Base-by-base conservation (phyloP, 1,284 basidiomycete species). In the Melampsora americana region DNA sequence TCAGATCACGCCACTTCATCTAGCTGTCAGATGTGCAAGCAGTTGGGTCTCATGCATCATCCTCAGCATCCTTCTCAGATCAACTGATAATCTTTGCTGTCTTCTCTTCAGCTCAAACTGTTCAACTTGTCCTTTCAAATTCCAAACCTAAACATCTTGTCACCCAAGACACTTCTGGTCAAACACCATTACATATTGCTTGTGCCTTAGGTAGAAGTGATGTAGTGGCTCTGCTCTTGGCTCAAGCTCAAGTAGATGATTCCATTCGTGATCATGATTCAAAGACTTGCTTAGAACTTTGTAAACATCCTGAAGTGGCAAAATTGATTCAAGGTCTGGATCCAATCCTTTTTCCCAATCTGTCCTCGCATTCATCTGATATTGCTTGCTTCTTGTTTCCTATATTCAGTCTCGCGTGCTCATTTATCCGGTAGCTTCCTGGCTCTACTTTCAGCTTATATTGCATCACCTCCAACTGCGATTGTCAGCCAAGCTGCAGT, bases 111-210 rank as follows among this genome's bases (percentile, higher is more conserved):
- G 87, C 84, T 60, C 86, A 89, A 61, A 90, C 89, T 11, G 78
- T 80, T 70, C 78, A 81, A 59, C 61, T 80, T 32, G 80, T 81
- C 48, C 78, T 79, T 39, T 73, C 77, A 32, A 79, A 80, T 39
- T 69, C 69, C 1, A 79, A 80, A 0, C 18, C 56, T 18, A 73
- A 78, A 5, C 42, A 42, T 66, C 7, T 81, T 71, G 80, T 79
- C 66, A 76, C 79, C 0, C 77, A 78, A 26, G 84, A 84, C 60
- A 46, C 78, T 0, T 80, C 82, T 16, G 89, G 89, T 1, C 91
- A 90, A 6, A 94, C 93, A 0, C 86, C 94, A 0, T 86, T 97
- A 0, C 95, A 98, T 82, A 87, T 97, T 11, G 93, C 94, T 0
- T 89, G 91, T 0, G 89, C 90, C 0, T 86, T 94, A 1, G 91